phyloP scores from a whole-genome alignment of 2,329 filamentous ascomycete genomes.

The Alternaria dauci region DNA sequence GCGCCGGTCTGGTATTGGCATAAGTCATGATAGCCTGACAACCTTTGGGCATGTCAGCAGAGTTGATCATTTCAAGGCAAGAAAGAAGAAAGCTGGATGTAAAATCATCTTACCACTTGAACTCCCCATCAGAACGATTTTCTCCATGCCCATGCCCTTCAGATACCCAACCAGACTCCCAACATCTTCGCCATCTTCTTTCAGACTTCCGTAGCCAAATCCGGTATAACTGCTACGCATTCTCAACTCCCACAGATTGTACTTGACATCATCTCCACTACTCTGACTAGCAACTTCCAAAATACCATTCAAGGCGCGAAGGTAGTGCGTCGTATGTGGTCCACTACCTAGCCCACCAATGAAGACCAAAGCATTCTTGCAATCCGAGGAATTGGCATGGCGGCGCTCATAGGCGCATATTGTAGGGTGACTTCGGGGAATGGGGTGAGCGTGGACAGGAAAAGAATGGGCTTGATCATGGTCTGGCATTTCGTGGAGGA shows the following conservation, averaged over 20 bases:
- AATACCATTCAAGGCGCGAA: background rate
- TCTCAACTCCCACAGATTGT: slow-evolving; percentile 28
- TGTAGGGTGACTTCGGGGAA: slow-evolving; percentile 11
- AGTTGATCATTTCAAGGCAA: background rate
- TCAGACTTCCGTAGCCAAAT: slow-evolving; percentile 27
- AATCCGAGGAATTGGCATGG: slow-evolving; percentile 9
- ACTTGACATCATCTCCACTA: background rate
- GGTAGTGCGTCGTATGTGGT: slow-evolving; percentile 18
- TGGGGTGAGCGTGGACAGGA: slow-evolving; percentile 22
- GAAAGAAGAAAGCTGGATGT: background rate
- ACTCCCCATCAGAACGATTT: slow-evolving; percentile 1
- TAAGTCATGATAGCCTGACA: slow-evolving; percentile 27
- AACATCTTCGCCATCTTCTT: slow-evolving; percentile 26
- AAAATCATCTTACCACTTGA: slow-evolving; percentile 3
- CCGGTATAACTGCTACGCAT: slow-evolving; percentile 32
- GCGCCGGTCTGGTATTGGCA: background rate
- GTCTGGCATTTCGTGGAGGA: background rate
- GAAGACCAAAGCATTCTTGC: slow-evolving; percentile 23
- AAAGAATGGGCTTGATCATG: slow-evolving; percentile 2
- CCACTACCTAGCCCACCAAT: slow-evolving; percentile 29
- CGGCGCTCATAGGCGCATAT: slow-evolving; percentile 26
- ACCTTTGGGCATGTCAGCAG: slow-evolving; percentile 10
- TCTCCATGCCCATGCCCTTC: background rate
- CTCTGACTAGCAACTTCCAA: background rate
- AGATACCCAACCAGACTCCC: slow-evolving; percentile 23